Evolutionary conservation across 139 green algal species (phyloP).

Genomic region (Spirogloea muscicola): DNA sequence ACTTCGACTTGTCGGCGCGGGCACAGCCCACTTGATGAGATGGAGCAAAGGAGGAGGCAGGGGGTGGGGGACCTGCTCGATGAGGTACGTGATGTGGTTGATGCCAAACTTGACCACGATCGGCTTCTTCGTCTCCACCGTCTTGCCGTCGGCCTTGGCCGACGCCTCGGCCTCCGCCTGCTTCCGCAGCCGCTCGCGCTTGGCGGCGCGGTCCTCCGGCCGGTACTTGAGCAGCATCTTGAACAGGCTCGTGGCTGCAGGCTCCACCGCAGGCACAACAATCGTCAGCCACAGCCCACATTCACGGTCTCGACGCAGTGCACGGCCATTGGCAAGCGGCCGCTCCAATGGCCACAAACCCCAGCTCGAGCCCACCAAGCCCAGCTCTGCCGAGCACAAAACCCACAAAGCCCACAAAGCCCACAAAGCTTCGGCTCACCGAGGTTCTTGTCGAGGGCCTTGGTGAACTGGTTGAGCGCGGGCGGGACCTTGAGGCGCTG

Average conservation of each 20-base stretch:
- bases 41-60: too few relatives aligned
- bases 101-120: slow-evolving; percentile 98
- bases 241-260: slow-evolving; percentile 72
- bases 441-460: slow-evolving; percentile 85
- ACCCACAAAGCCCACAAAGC: too few relatives aligned
- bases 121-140: slow-evolving; percentile 94
- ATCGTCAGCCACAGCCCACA: too few relatives aligned
- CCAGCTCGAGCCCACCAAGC: too few relatives aligned
- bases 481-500: slow-evolving; percentile 74
- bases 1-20: too few relatives aligned
- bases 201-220: slow-evolving; percentile 94
- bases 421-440: too few relatives aligned
- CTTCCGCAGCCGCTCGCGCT: slow-evolving; percentile 84
- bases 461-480: slow-evolving; percentile 81
- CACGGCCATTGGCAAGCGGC: too few relatives aligned
- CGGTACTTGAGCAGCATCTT: slow-evolving; percentile 98
- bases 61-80: slow-evolving; percentile 70
- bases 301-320: too few relatives aligned
- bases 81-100: slow-evolving; percentile 97
- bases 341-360: too few relatives aligned
- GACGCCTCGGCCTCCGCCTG: slow-evolving; percentile 66
- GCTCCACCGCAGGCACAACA: too few relatives aligned
- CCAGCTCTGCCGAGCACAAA: too few relatives aligned
- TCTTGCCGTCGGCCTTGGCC: slow-evolving; percentile 53
- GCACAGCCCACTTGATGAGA: too few relatives aligned